A percentile compares a stretch with the other conserved stretches of the same genome.
phyloP scores from a whole-genome alignment of 805 yeast genomes.

The Lachancea thermotolerans region DNA sequence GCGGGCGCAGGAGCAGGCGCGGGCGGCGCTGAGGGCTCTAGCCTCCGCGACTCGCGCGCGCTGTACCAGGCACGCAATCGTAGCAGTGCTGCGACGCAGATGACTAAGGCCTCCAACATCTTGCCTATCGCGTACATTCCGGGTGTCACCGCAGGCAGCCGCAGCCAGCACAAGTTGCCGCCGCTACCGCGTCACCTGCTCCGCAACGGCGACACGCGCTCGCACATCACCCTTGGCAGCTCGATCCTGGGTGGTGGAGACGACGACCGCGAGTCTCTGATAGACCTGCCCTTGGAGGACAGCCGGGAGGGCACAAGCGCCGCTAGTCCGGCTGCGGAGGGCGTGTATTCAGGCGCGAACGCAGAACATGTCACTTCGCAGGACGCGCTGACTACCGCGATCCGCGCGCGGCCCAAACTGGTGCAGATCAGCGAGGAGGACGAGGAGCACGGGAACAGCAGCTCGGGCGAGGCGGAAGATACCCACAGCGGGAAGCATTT shows the following conservation, averaged over 20 bases:
- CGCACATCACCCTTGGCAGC: constrained; percentile 36
- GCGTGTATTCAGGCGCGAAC: constrained; percentile 11
- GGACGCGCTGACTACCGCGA: constrained; percentile 53
- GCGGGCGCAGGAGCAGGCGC: neutral
- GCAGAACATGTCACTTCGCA: constrained; percentile 8
- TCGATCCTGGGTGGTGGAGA: constrained; percentile 38
- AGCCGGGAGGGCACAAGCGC: neutral
- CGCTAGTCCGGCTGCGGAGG: neutral
- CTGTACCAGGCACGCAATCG: constrained; percentile 16
- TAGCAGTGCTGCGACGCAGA: constrained; percentile 53
- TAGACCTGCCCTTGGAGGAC: neutral
- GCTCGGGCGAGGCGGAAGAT: neutral
- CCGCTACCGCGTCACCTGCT: constrained; percentile 20
- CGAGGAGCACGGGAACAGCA: constrained; percentile 15
- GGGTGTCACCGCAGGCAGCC: constrained; percentile 64
- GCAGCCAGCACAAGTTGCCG: constrained; percentile 2
- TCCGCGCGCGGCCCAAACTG: constrained; percentile 65
- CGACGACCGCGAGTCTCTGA: constrained; percentile 16
- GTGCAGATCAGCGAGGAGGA: constrained; percentile 34
- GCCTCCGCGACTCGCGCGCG: constrained; percentile 3
- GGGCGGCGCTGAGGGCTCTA: neutral
- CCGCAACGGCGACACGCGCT: constrained; percentile 20
- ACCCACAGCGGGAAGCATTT: constrained; percentile 22
- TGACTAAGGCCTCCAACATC: constrained; percentile 78
- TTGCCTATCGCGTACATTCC: constrained; percentile 92